Evolutionary conservation across 2,329 filamentous ascomycete genomes (phyloP), one percentile per base, ranked within the genome.

Genomic region (Nemania abortiva): DNA sequence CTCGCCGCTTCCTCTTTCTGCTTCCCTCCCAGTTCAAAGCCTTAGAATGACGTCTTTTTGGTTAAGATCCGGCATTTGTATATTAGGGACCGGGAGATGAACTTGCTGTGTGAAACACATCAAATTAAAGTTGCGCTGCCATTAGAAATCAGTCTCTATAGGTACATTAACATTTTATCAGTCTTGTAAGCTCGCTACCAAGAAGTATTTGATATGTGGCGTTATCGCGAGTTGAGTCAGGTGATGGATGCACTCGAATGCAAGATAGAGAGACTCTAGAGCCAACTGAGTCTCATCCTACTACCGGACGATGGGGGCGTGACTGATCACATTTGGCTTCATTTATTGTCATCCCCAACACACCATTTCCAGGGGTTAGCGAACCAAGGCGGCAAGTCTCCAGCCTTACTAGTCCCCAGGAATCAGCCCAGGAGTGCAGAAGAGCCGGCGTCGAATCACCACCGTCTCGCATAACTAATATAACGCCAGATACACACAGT

Each of bases 121-220:
- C 29, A 27, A 34, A 39, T 22, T 39, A 34, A 49, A 45, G n/a
- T n/a, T 63, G 24, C 29, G 60, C 24, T 24, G 15, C 11, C 20
- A 52, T 6, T 31, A 34, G 29, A 20, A 31, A 52, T 27, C 24
- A 13, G 4, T 37, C 24, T 15, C 54, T 56, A 42, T 67, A 11
- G 31, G 62, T 11, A 22, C n/a, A n/a, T n/a, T n/a, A 31, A 22
- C 24, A 58, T 65, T 57, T 31, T 27, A 49, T 61, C 56, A 24
- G 27, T 60, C 57, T 66, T 47, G 50, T 69, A 61, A 56, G 67
- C 67, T 69, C 67, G 67, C 58, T 69, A 66, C 63, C 67, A 63
- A 18, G 6, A 20, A 27, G 11, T 54, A 31, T 52, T n/a, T 57
- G 31, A 47, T 39, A 20, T 24, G 20, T 57, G 9, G 10, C 18